Evolutionary conservation across 257 asterid genomes (phyloP).

Genomic region (Solanum lignicaule): DNA sequence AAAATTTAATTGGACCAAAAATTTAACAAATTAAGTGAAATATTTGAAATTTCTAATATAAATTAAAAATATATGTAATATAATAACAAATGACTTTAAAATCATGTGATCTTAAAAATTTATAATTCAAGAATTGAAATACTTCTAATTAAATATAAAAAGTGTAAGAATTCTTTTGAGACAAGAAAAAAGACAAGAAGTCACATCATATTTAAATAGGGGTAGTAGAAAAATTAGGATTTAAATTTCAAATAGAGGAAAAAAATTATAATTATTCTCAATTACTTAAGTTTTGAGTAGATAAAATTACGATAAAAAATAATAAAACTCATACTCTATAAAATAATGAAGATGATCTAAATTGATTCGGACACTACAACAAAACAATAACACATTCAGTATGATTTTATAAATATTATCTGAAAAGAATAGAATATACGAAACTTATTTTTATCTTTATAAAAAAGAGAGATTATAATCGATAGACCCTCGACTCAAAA

Average conservation of each 20-base stretch:
- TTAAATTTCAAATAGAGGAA: constrained; percentile 16
- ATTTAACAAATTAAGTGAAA: neutral
- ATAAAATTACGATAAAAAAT: neutral
- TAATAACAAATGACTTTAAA: neutral
- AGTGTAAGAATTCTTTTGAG: neutral
- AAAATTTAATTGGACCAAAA: neutral
- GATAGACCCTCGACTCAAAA: too few relatives aligned
- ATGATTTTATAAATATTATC: too few relatives aligned
- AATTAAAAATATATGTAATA: neutral
- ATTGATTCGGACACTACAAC: neutral
- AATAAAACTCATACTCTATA: neutral
- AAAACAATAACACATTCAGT: too few relatives aligned
- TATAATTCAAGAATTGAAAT: neutral
- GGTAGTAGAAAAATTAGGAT: neutral
- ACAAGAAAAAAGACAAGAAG: neutral
- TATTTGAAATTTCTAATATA: neutral
- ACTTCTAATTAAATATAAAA: neutral
- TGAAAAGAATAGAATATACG: too few relatives aligned
- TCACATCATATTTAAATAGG: neutral
- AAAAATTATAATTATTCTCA: neutral
- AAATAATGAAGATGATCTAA: neutral
- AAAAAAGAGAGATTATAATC: too few relatives aligned
- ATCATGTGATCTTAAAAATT: neutral
- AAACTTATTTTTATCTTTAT: neutral
- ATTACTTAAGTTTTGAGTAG: neutral